Evolutionary conservation across 371 early-diverging fungal genomes (phyloP), one percentile per base, ranked within the genome.

Genomic region (Mortierella sp.): DNA sequence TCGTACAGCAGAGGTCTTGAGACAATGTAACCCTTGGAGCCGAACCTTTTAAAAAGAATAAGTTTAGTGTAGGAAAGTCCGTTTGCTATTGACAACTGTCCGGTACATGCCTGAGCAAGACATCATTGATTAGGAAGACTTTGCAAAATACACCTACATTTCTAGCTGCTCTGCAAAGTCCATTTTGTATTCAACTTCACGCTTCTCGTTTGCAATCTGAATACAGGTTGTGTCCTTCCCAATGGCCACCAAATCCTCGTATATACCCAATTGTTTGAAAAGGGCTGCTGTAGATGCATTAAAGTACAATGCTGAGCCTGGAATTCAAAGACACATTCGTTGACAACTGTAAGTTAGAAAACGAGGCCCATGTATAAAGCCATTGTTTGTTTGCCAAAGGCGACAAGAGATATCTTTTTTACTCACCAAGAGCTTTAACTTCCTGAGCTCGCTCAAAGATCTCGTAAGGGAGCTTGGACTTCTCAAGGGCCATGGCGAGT

Each of bases 1-100:
- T 74, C 71, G 42, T 82, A 74, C 44, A 82, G n/a, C 2, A 44
- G 42, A 16, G 83, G 79, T 3, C 83, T 74, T 2, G 73, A 0
- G 68, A 82, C 60, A 26, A 83, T 79, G 38, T 73, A 76, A 3
- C 63, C 60, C 28, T 72, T 72, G 50, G 44, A 72, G 19, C 79
- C 82, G 28, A 38, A 31, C 44, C 77, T 76, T 31, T 50, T 31
- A 19, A 16, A 26, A 19, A 52, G 14, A 7, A 26, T 10, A 4
- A 16, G 14, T 9, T 28, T 52, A 4, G 10, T 10, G 11, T 14
- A 45, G 34, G 26, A 48, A 60, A 70, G 70, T 28, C 63, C 31
- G 11, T 0, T 10, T 7, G 13, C 38, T 24, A 54, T 31, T 31
- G 26, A 26, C 26, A 6, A 3, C 38, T 31, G 52, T 28, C 72